Evolutionary conservation across 306 rosid genomes (phyloP), one percentile per base, ranked within the genome.

Genomic region (Begonia fuchsioides): DNA sequence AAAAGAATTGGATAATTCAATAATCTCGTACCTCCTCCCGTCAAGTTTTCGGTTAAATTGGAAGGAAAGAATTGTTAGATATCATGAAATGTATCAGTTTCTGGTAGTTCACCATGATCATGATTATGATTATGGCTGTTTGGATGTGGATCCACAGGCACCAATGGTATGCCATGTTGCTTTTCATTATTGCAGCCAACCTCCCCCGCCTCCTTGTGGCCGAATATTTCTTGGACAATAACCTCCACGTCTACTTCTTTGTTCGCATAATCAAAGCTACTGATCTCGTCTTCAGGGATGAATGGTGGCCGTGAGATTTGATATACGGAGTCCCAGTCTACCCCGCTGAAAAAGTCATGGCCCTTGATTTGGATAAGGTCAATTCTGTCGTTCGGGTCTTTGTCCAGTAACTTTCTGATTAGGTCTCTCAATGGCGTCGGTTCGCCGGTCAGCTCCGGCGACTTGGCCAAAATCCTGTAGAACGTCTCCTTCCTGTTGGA

Each of bases 401-500:
- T 90, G 38, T 74, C 79, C 46, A 90, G 64, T 63, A 90, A 17
- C 9, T 45, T 76, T 11, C 32, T 9, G 1, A 90, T 79, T 73
- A 90, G 49, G 65, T 79, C 82, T 60, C 75, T 57, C 26, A 90
- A 57, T 52, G 75, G 43, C 39, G 95, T 90, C 44, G 44, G 43
- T 49, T 76, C 87, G 0, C 95, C 85, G 0, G 62, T 53, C 0
- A 81, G 57, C 53, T 79, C 80, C 8, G 84, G 81, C 2, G 55
- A 9, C 54, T 20, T 69, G 0, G 61, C 49, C 15, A 84, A 44
- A 35, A 81, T 81, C 59, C 76, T 61, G 12, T 71, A 66, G 47
- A 90, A 90, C 1, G 97, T 79, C 19, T 84, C 97, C 11, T 81
- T 90, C 35, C 95, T 63, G 38, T 81, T 81, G 0, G 54, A 13